These are phyloP conservation scores for Trichoderma sp. DNA, from an alignment of 2,329 filamentous ascomycete genomes.

Conservation along the genomic window DNA sequence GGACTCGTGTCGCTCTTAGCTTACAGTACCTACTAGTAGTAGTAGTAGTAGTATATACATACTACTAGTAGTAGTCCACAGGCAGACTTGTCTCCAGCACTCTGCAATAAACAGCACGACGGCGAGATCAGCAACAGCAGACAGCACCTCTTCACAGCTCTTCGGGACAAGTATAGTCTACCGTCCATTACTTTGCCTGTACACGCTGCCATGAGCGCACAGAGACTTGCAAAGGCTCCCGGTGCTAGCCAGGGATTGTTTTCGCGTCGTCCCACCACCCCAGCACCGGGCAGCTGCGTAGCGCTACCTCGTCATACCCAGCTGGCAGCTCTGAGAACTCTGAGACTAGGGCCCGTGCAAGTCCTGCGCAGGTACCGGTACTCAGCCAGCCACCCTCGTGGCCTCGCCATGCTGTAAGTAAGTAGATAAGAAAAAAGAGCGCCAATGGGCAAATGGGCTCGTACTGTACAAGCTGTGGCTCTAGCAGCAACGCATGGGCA, in stretches of 20 bases:
- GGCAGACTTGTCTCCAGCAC: not conserved
- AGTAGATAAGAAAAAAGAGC: not conserved
- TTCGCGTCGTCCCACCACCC: slow-evolving; percentile 12
- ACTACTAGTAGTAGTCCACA: too few relatives aligned
- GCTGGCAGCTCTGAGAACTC: not conserved
- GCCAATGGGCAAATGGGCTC: not conserved
- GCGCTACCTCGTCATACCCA: slow-evolving; percentile 3
- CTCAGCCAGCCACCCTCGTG: not conserved
- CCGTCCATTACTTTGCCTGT: not conserved
- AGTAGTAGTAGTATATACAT: too few relatives aligned
- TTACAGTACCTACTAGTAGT: too few relatives aligned
- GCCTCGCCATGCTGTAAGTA: too few relatives aligned
- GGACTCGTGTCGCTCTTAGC: not conserved
- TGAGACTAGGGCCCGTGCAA: too few relatives aligned
- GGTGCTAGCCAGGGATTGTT: slow-evolving; percentile 18
- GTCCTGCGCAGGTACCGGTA: not conserved
- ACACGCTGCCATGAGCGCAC: not conserved
- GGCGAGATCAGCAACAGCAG: not conserved
- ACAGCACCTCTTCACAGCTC: not conserved
- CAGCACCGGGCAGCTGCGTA: slow-evolving; percentile 6
- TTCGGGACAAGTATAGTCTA: too few relatives aligned
- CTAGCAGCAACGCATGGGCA: slow-evolving; percentile 5
- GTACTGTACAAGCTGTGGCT: slow-evolving; percentile 1
- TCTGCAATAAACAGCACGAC: not conserved
- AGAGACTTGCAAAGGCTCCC: not conserved